Evolutionary conservation across 495 filamentous ascomycete genomes (phyloP), one percentile per base, ranked within the genome.

Genomic region (Tirmania nivea): DNA sequence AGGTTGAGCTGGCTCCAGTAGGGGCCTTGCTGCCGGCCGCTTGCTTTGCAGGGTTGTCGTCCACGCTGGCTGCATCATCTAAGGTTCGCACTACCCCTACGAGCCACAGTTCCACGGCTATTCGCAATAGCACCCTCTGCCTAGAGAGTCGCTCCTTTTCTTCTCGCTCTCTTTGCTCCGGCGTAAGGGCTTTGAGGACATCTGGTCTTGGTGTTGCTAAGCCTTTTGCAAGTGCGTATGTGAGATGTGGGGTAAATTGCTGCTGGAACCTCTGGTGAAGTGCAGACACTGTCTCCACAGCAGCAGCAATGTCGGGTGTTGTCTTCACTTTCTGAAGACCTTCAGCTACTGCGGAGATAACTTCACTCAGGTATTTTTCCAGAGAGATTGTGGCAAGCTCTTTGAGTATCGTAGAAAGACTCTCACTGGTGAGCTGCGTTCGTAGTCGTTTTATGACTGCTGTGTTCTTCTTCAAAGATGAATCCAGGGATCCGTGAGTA

Each of bases 391-490:
- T 86, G 55, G 83, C 81, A 59, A 94, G 84, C 62, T 99, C 90
- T 64, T 92, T 80, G 42, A 95, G 67, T 67, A 96, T 92, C 54
- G 86, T 86, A 52, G 76, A 71, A 42, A 84, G 74, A 48, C 82
- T 80, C 50, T 84, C 74, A 50, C 83, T 71, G 54, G 78, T 86
- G 56, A 96, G 80, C 42, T 86, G 84, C 31, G 90, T 94, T 36
- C 90, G 84, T 35, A 96, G 73, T 52, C 92, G 83, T 68, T 94
- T 95, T 66, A 99, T 99, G 67, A 96, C 95, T 55, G 89, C 88
- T 11, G 90, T 99, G 63, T 99, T 99, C 69, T 96, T 99, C 73
- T 94, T 96, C 60, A 99, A 74, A 34, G 88, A 89, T 16, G 92
- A 94, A 66, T 99, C 92, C 57, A 99, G 80, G 25, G 86, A 84